Evolutionary conservation across 2,329 filamentous ascomycete genomes (phyloP).

Genomic region (Alternaria brassicae): DNA sequence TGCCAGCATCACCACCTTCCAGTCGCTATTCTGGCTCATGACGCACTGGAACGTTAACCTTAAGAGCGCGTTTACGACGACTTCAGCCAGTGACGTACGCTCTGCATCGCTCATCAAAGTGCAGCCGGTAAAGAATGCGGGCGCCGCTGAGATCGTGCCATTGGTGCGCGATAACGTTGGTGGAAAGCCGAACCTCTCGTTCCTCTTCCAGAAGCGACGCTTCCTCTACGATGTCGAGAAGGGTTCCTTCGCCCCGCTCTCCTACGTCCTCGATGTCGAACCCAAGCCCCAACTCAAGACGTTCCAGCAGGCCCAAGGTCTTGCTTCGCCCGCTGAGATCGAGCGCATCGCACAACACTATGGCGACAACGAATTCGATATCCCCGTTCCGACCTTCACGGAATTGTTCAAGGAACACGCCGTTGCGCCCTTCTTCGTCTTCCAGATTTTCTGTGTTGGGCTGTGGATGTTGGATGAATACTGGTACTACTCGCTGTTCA

Average conservation of each 20-base stretch:
- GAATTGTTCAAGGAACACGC: constrained; percentile 98
- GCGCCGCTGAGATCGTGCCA: constrained; percentile 84
- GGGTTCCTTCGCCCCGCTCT: constrained; percentile 79
- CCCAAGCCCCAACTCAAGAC: constrained; percentile 79
- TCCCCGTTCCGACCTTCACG: constrained; percentile 92
- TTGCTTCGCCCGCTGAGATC: constrained; percentile 76
- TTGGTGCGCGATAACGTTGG: constrained; percentile 78
- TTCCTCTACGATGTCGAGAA: constrained; percentile 81
- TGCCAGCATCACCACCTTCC: constrained; percentile 83
- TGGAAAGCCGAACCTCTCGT: constrained; percentile 79
- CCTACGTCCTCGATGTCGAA: constrained; percentile 83
- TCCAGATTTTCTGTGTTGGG: constrained; percentile 98
- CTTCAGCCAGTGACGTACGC: constrained; percentile 70
- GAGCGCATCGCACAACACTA: constrained; percentile 88
- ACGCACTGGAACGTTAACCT: constrained; percentile 98
- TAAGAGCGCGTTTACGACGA: constrained; percentile 80
- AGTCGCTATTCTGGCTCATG: constrained; percentile 90
- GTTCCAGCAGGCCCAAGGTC: constrained; percentile 82
- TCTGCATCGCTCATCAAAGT: constrained; percentile 90
- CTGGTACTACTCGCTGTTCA: constrained; percentile 99
- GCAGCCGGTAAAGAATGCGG: constrained; percentile 87
- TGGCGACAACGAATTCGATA: constrained; percentile 95
- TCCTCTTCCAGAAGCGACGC: constrained; percentile 96
- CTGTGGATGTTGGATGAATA: constrained; percentile 99
- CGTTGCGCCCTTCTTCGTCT: constrained; percentile 98